Base-by-base conservation (phyloP, 1,284 basidiomycete species). In the Sanguinoderma infundibulare region DNA sequence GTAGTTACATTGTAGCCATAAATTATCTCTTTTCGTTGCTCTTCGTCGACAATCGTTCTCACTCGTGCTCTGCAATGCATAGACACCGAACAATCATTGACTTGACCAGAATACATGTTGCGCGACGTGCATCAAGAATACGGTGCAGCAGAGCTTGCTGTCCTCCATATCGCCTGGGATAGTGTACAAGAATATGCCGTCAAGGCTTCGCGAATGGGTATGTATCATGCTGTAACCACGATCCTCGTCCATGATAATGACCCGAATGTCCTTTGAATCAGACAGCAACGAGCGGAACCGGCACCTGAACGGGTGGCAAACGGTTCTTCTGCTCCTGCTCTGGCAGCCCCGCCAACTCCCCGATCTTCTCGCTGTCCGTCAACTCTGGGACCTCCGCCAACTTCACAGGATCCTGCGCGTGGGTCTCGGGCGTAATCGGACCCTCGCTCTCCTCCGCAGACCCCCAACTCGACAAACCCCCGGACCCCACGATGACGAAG, bases 1-100 rank as follows among this genome's bases (percentile, higher is more conserved):
- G 10, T 44, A 66, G 65, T n/a, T 58, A 51, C 47, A 47, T 60
- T 64, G 65, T 66, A 66, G 62, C 62, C 57, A 55, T 66, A 64
- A 64, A 44, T 62, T 66, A 64, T 62, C 44, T 28, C 39, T 49
- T 57, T 62, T 59, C 52, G 50, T 55, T 53, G 52, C 47, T 32
- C n/a, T 46, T 40, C 53, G 32, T 47, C 35, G 40, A 34, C 20
- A 46, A n/a, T 26, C 54, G 44, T 38, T 38, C 28, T 36, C 49
- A 34, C 32, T 51, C 53, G 39, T 49, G 47, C 59, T 55, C 51
- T 50, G 54, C 59, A 59, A 52, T 42, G 51, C 51, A n/a, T 47
- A 59, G 42, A 59, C 57, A 59, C 22, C 47, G 42, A 35, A n/a
- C 42, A 34, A 54, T 24, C 12, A 5, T 28, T 53, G 9, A 51